Percentiles rank a stretch among this genome's conserved stretches.
Conservation (phyloP, 202 grass and related monocot species). For the Saccharum hybrid region DNA sequence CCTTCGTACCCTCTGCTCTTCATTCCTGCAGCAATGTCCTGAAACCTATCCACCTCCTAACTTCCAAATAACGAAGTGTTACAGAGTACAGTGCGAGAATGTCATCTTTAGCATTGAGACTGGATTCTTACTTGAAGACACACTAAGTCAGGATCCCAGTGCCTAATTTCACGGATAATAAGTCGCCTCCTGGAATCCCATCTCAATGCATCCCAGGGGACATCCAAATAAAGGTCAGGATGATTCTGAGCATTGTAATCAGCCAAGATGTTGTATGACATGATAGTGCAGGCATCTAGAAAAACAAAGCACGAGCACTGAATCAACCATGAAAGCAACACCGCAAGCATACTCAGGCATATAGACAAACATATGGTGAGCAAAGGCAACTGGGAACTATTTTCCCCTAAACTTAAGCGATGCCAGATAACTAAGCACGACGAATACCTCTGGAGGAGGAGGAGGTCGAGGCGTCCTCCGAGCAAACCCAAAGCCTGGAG, state of each 20-base stretch:
- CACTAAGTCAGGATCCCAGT: slow-evolving; percentile 75
- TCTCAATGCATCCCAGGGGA: slow-evolving; percentile 64
- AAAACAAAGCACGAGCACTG: slow-evolving; percentile 33
- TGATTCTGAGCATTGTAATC: slow-evolving; percentile 69
- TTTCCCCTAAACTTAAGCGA: neutral
- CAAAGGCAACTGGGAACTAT: neutral
- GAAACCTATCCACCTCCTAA: slow-evolving; percentile 85
- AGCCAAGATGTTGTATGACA: slow-evolving; percentile 94
- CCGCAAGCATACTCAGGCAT: slow-evolving; percentile 11
- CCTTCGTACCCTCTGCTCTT: slow-evolving; percentile 69
- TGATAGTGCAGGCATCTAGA: slow-evolving; percentile 70
- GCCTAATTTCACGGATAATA: slow-evolving; percentile 73
- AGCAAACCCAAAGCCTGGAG: slow-evolving; percentile 54
- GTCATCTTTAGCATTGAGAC: slow-evolving; percentile 31
- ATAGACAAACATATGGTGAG: slow-evolving; percentile 34
- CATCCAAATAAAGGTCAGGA: slow-evolving; percentile 71
- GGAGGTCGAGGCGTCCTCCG: slow-evolving; percentile 51
- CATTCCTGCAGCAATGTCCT: slow-evolving; percentile 60
- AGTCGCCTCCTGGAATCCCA: slow-evolving; percentile 79
- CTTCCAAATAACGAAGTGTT: slow-evolving; percentile 41
- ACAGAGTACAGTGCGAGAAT: slow-evolving; percentile 2
- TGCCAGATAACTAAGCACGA: neutral
- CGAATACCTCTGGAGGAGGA: slow-evolving; percentile 49
- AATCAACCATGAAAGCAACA: neutral
- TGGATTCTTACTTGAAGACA: slow-evolving; percentile 78